phyloP scores from a whole-genome alignment of 257 asterid genomes.

The Primulina tabacum region DNA sequence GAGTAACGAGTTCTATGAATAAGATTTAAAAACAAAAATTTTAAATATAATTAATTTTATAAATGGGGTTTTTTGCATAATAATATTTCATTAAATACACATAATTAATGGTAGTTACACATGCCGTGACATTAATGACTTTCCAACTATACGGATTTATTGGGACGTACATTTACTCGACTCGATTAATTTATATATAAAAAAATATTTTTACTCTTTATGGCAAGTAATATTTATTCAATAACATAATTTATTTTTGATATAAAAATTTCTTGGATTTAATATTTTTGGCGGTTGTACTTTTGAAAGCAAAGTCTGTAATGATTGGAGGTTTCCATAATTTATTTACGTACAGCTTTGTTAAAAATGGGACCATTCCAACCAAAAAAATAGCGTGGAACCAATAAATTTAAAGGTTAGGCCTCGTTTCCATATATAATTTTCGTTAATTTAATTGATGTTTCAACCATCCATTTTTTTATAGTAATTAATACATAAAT shows the following conservation, averaged over 20 bases:
- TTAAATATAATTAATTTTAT: too few relatives aligned
- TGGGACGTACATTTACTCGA: background rate
- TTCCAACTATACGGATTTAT: background rate
- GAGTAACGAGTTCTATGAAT: too few relatives aligned
- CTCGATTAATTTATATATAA: background rate
- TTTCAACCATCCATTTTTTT: too few relatives aligned
- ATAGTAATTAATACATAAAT: too few relatives aligned
- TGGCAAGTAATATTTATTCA: too few relatives aligned
- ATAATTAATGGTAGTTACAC: constrained; percentile 20
- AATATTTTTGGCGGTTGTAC: too few relatives aligned
- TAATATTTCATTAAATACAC: background rate
- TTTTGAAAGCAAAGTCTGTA: too few relatives aligned
- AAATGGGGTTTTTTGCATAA: background rate
- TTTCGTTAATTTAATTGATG: too few relatives aligned
- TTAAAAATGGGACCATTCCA: background rate
- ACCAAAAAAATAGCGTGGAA: background rate
- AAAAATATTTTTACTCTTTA: too few relatives aligned
- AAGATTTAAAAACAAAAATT: too few relatives aligned
- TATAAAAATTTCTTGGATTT: too few relatives aligned
- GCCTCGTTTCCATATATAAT: background rate
- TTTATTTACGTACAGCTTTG: background rate
- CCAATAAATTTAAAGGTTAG: background rate
- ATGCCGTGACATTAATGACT: constrained; percentile 36
- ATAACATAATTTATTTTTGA: too few relatives aligned
- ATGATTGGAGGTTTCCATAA: background rate